Conservation (phyloP, 768 basidiomycete genomes). For the Lentinula detonsa region DNA sequence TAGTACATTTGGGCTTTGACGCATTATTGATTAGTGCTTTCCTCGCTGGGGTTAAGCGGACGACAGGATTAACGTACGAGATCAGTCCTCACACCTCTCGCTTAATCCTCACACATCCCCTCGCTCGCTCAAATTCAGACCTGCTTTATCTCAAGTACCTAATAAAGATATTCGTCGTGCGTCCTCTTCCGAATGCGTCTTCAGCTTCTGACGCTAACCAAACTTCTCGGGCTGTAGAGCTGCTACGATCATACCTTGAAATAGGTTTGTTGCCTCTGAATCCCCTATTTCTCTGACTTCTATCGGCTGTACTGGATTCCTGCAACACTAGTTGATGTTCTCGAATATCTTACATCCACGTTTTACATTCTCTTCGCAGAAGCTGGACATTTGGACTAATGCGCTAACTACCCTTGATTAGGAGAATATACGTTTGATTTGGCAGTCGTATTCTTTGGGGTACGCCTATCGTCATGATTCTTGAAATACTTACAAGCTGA, state of each 20-base stretch:
- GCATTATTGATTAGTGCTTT: constrained; percentile 75
- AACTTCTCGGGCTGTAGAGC: constrained; percentile 34
- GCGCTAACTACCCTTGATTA: constrained; percentile 15
- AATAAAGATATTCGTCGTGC: constrained; percentile 87
- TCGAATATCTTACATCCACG: neutral
- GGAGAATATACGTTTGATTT: constrained; percentile 88
- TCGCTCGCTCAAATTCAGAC: constrained; percentile 33
- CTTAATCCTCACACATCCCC: neutral
- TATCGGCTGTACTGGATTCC: too few species aligned
- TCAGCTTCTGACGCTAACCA: neutral
- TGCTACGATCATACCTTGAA: constrained; percentile 76
- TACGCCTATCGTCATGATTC: constrained; percentile 26
- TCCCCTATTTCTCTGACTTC: too few species aligned
- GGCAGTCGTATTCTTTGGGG: constrained; percentile 77
- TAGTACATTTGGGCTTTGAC: constrained; percentile 69
- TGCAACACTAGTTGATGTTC: neutral
- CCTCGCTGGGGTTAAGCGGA: constrained; percentile 78
- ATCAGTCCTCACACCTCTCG: neutral
- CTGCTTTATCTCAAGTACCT: constrained; percentile 66
- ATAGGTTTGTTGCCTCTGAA: constrained; percentile 41
- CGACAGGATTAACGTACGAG: constrained; percentile 81
- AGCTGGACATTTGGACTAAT: too few species aligned
- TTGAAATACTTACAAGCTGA: neutral
- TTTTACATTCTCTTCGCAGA: neutral
- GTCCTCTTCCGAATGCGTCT: constrained; percentile 20